Evolutionary conservation across 345 rosid species (phyloP).

Genomic region (Passiflora organensis): DNA sequence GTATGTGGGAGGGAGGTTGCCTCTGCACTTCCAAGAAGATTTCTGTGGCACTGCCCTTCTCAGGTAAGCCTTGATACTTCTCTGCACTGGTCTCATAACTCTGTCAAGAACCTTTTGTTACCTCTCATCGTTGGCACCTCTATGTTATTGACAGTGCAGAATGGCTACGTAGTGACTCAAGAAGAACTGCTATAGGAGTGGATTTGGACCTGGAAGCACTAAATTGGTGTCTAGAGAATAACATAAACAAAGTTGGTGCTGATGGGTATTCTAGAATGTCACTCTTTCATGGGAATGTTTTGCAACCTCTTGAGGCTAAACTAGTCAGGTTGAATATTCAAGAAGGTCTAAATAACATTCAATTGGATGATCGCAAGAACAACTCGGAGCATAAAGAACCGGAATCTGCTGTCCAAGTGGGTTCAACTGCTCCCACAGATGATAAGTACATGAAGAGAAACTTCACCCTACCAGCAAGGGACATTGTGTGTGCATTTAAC

Average conservation of each 20-base stretch:
- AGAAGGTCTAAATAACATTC: slow-evolving; percentile 37
- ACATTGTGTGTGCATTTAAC: slow-evolving; percentile 86
- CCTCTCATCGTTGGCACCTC: not conserved
- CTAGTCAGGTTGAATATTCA: slow-evolving; percentile 44
- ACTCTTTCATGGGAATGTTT: slow-evolving; percentile 77
- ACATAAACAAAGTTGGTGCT: slow-evolving; percentile 54
- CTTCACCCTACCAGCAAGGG: slow-evolving; percentile 48
- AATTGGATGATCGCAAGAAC: slow-evolving; percentile 31
- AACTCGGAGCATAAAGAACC: slow-evolving; percentile 10
- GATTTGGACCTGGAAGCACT: slow-evolving; percentile 84
- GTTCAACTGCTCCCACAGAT: slow-evolving; percentile 13
- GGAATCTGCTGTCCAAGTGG: slow-evolving; percentile 19
- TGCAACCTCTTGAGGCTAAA: slow-evolving; percentile 67
- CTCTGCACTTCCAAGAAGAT: slow-evolving; percentile 90
- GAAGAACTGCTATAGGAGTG: slow-evolving; percentile 82
- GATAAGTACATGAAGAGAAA: slow-evolving; percentile 29
- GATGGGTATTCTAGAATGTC: slow-evolving; percentile 68
- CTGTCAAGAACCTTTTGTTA: too few relatives aligned
- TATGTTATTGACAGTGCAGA: slow-evolving; percentile 50
- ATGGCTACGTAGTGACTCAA: slow-evolving; percentile 74
- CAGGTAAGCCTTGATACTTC: slow-evolving; percentile 33
- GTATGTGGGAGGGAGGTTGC: slow-evolving; percentile 76
- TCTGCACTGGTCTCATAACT: not conserved
- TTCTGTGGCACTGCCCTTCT: slow-evolving; percentile 95
- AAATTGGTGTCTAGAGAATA: slow-evolving; percentile 77